Conservation (phyloP, 2,329 filamentous ascomycete species). For the Fusarium poae region DNA sequence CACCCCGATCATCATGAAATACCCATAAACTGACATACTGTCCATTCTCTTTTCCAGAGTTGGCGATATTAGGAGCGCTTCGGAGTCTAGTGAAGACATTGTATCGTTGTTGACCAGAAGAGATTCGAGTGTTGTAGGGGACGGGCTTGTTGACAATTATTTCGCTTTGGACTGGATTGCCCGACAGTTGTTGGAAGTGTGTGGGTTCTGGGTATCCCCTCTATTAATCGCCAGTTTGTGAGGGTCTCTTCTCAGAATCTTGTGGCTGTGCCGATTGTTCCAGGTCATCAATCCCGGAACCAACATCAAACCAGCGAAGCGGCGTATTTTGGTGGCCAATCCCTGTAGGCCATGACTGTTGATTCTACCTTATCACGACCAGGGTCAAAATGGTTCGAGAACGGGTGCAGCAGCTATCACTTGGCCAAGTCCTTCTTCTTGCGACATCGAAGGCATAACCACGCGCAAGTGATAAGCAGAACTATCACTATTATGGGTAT, state of each 20-base stretch:
- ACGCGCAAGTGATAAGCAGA: neutral
- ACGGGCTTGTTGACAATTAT: neutral
- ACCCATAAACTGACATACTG: neutral
- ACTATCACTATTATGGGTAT: slow-evolving; percentile 5
- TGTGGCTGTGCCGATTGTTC: neutral
- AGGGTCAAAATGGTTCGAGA: neutral
- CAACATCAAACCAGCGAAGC: neutral
- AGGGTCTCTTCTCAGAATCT: neutral
- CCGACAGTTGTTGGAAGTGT: neutral
- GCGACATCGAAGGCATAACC: slow-evolving; percentile 1
- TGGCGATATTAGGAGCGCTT: neutral
- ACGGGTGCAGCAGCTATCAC: neutral
- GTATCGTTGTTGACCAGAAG: neutral
- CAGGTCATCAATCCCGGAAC: neutral
- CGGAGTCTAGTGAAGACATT: neutral
- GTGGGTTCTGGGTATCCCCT: neutral
- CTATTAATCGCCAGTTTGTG: neutral
- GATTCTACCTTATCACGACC: neutral
- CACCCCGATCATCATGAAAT: neutral
- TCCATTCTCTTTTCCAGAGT: neutral
- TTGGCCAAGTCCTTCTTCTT: slow-evolving; percentile 2
- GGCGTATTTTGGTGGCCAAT: neutral
- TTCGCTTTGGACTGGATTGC: neutral
- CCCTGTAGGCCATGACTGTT: neutral
- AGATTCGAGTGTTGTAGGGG: neutral